Base-by-base conservation (phyloP, 31 red algal species). In the Asparagopsis taxiformis region DNA sequence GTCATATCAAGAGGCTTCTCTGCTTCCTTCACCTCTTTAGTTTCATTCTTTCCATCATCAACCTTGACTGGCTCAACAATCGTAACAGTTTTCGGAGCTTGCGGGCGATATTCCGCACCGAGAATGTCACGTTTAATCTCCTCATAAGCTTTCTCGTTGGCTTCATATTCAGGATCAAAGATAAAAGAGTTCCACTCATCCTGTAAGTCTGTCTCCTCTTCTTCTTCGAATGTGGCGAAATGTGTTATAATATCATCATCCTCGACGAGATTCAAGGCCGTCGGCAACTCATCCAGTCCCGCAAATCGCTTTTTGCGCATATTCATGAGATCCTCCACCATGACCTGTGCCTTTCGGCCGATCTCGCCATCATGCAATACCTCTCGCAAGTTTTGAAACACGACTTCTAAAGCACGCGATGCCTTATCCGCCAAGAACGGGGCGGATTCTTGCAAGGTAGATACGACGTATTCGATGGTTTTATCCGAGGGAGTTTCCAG, bases 241-340 rank as follows among this genome's bases (percentile, higher is more conserved):
- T 96, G 92, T 2, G 76, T 84, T 31, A 96, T 70, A 43, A 81
- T 85, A 23, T 96, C 92, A n/a, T 68, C 79, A 22, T 90, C 86
- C 21, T 79, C 58, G n/a, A 96, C 36, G 8, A 96, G 41, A 38
- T 96, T 84, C 33, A 96, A 38, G n/a, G 70, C 48, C 21, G 53
- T 46, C 44, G 72, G 54, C 17, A 83, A 25, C 17, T 31, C 49
- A 48, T 77, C 75, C 56, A 77, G 35, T n/a, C 65, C 80, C 44
- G 51, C 61, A 68, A 94, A 94, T 7, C 54, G 77, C 41, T 82
- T 75, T 31, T 77, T 71, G 38, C 74, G 75, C 51, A 75, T 57
- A 43, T 33, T 65, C 64, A 94, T 65, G 3, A 94, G 69, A 41
- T 55, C 78, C 25, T 89, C 84, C n/a, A 94, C 75, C 58, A 82